Base-by-base conservation (phyloP, 129 eudicot species). In the Mikania micrantha region DNA sequence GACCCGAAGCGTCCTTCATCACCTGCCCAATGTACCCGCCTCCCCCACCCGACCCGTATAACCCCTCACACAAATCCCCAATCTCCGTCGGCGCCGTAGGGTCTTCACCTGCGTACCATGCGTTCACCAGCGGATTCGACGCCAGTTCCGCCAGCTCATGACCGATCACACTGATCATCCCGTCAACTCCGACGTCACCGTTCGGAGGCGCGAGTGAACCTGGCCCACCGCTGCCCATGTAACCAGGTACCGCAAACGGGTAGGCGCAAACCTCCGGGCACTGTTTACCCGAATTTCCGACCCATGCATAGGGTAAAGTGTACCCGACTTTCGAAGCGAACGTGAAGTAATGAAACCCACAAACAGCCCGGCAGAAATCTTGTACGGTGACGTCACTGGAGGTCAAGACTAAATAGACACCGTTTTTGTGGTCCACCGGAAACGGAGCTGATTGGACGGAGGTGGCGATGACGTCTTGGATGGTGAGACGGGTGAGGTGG, bases 321-420 rank as follows among this genome's bases (percentile, higher is more conserved):
- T 87, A 87, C 0, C 95, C 95, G 0, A 91, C 97, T 54, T 80
- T 70, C 3, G 97, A 85, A 0, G 97, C 83, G 63, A 91, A 91
- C 0, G 97, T 91, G 73, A 91, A 91, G 79, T 91, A 91, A 76
- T 91, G 95, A 67, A 91, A 91, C 73, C 97, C 97, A 52, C 97
- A 91, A 0, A 87, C 95, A 2, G 89, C 95, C 9, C 89, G 85
- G 77, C 95, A 91, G 78, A 85, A 87, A 67, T 87, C 97, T 54
- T 91, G 88, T 0, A 91, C 74, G 50, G 84, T 77, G 8, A 91
- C 95, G 69, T 91, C 97, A 7, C 16, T 75, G 7, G 95, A 80
- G 1, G 94, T 91, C 1, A 91, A 49, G 0, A 91, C 62, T 2
- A 91, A 77, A 66, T 79, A 91, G 20, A 78, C 80, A 17, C 96